Evolutionary conservation across 2,329 filamentous ascomycete genomes (phyloP).

Genomic region (Penicillium glabrum): DNA sequence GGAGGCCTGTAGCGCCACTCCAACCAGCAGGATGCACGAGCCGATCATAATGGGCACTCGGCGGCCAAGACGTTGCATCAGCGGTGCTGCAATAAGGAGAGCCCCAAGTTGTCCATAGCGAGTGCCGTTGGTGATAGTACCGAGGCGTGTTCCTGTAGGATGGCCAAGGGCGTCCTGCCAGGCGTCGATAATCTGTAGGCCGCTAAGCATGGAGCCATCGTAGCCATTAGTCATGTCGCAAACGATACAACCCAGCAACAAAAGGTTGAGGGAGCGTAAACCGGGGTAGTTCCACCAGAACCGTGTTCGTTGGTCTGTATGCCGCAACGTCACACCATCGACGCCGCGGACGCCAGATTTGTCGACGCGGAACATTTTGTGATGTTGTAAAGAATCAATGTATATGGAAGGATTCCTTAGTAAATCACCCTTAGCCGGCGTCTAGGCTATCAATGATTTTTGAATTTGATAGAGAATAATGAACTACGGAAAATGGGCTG

Average conservation of each 20-base stretch:
- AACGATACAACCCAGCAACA: not conserved
- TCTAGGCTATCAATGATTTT: not conserved
- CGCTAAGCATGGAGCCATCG: constrained; percentile 52
- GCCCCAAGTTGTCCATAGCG: constrained; percentile 4
- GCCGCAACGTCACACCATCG: not conserved
- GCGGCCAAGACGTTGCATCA: constrained; percentile 20
- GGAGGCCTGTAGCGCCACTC: constrained; percentile 20
- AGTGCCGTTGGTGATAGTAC: constrained; percentile 8
- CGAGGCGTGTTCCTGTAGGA: constrained; percentile 7
- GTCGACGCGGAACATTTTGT: not conserved
- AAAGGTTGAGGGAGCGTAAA: not conserved
- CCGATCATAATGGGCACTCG: constrained; percentile 34
- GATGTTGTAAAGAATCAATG: not conserved
- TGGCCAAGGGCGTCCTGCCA: constrained; percentile 39
- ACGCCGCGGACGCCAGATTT: not conserved
- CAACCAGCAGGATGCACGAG: constrained; percentile 5
- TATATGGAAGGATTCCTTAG: not conserved
- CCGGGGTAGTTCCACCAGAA: not conserved
- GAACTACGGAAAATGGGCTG: not conserved
- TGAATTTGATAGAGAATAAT: not conserved
- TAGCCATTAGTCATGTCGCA: constrained; percentile 37
- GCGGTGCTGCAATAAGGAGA: constrained; percentile 16
- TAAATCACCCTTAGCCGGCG: not conserved
- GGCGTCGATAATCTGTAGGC: constrained; percentile 44
- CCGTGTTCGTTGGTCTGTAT: not conserved